Conservation (phyloP, 169 alveolate genomes). For the Perkinsus olseni region DNA sequence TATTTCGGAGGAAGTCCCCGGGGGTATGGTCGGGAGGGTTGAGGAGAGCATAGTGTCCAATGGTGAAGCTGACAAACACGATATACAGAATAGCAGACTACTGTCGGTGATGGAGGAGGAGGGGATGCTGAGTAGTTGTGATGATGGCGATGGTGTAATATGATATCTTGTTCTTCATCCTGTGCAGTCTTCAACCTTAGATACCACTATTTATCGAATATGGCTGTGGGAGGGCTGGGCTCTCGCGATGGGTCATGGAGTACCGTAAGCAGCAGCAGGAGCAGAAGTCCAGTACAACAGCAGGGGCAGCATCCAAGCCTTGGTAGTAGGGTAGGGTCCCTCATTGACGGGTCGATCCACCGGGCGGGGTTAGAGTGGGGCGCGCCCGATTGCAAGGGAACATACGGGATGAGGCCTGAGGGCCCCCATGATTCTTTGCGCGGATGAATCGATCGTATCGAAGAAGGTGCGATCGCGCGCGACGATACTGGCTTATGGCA, state of each 20-base stretch:
- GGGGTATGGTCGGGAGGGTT: neutral
- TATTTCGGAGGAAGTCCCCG: neutral
- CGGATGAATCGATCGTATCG: too few species aligned
- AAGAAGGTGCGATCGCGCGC: too few species aligned
- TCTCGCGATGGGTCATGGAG: neutral
- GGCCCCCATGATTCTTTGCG: neutral
- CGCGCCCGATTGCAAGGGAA: too few species aligned
- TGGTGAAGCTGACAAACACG: neutral
- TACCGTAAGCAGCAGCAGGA: neutral
- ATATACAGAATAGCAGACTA: neutral
- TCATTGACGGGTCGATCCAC: too few species aligned
- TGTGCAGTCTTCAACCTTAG: neutral
- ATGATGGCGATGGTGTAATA: neutral
- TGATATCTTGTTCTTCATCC: neutral
- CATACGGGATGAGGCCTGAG: neutral
- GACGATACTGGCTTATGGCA: too few species aligned
- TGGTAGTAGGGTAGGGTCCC: neutral
- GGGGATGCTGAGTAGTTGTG: neutral
- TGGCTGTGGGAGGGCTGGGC: neutral
- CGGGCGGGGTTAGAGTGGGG: too few species aligned
- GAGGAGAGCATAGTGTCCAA: neutral
- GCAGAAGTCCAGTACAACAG: neutral
- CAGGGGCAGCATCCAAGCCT: neutral
- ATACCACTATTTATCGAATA: neutral
- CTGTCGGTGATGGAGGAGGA: neutral